Evolutionary conservation across 2,329 filamentous ascomycete species (phyloP).

Genomic region (Penicillium frequentans): DNA sequence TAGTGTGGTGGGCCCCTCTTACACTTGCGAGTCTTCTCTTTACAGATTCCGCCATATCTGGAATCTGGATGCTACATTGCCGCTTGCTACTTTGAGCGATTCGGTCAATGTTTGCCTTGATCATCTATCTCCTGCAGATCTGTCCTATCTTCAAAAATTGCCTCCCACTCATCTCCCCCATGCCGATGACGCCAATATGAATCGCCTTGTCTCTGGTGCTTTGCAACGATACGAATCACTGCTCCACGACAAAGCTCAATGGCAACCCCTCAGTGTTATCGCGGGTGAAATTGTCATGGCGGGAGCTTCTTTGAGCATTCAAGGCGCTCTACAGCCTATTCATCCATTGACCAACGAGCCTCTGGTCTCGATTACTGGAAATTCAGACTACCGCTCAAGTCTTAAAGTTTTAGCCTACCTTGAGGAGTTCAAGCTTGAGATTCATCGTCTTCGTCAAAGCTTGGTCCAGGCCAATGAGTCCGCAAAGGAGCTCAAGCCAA

Average conservation of each 20-base stretch:
- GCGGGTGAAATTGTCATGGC: slow-evolving; percentile 24
- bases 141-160: slow-evolving; percentile 34
- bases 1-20: slow-evolving; percentile 29
- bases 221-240: slow-evolving; percentile 34
- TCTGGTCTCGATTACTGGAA: slow-evolving; percentile 28
- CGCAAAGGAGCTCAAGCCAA: slow-evolving; percentile 38
- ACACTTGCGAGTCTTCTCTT: slow-evolving; percentile 39
- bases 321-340: slow-evolving; percentile 32
- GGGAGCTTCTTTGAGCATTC: slow-evolving; percentile 26
- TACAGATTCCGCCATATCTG: slow-evolving; percentile 41
- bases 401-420: slow-evolving; percentile 34
- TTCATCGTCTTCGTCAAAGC: slow-evolving; percentile 35
- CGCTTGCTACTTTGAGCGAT: slow-evolving; percentile 11
- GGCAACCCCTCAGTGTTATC: slow-evolving; percentile 27
- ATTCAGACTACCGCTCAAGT: slow-evolving; percentile 19
- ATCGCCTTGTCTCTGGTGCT: slow-evolving; percentile 16
- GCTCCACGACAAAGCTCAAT: slow-evolving; percentile 31
- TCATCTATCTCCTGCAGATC: slow-evolving; percentile 37
- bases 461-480: slow-evolving; percentile 33
- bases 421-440: slow-evolving; percentile 38
- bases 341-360: slow-evolving; percentile 45
- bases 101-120: slow-evolving; percentile 36
- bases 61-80: slow-evolving; percentile 17
- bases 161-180: slow-evolving; percentile 22
- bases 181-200: slow-evolving; percentile 4